A percentile compares a stretch with the other conserved stretches of the same genome.
Evolutionary conservation across 768 basidiomycete species (phyloP).

Genomic region (Phylloporus sp.): DNA sequence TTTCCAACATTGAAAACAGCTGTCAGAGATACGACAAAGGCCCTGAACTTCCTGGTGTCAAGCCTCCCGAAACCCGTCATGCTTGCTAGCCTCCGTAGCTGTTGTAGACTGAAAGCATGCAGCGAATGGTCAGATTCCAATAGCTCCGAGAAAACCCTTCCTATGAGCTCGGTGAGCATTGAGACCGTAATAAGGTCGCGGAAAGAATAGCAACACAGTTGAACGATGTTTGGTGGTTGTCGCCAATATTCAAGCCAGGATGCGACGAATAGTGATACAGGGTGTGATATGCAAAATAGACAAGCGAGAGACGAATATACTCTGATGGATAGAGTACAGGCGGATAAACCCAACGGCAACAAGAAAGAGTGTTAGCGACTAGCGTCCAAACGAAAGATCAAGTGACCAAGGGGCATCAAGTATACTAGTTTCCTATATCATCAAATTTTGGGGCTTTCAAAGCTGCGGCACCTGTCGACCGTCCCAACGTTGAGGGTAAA

Average conservation of each 20-base stretch:
- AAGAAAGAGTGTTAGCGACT: slow-evolving; percentile 3
- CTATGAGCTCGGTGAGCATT: slow-evolving; percentile 6
- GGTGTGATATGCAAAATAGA: slow-evolving; percentile 6
- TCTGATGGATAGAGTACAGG: slow-evolving; percentile 7
- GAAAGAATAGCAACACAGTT: no score
- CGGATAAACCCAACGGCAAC: slow-evolving; percentile 2
- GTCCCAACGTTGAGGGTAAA: slow-evolving; percentile 24
- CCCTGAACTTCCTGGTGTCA: slow-evolving; percentile 10
- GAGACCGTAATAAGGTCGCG: neutral
- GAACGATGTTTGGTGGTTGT: no score
- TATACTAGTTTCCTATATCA: slow-evolving; percentile 4
- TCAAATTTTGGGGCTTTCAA: slow-evolving; percentile 9
- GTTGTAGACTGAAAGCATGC: neutral
- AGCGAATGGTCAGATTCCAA: slow-evolving; percentile 3
- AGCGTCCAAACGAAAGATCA: neutral
- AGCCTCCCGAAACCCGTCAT: slow-evolving; percentile 21
- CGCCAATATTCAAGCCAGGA: neutral
- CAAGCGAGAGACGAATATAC: slow-evolving; percentile 2
- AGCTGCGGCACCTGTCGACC: slow-evolving; percentile 21
- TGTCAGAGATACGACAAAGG: slow-evolving; percentile 20
- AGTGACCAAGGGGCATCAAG: neutral
- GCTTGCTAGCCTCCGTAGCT: slow-evolving; percentile 8
- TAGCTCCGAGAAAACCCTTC: slow-evolving; percentile 1
- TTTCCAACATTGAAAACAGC: slow-evolving; percentile 21
- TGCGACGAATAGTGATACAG: slow-evolving; percentile 2